phyloP scores from a whole-genome alignment of 1,139 yeast species.

The Torulaspora globosa region DNA sequence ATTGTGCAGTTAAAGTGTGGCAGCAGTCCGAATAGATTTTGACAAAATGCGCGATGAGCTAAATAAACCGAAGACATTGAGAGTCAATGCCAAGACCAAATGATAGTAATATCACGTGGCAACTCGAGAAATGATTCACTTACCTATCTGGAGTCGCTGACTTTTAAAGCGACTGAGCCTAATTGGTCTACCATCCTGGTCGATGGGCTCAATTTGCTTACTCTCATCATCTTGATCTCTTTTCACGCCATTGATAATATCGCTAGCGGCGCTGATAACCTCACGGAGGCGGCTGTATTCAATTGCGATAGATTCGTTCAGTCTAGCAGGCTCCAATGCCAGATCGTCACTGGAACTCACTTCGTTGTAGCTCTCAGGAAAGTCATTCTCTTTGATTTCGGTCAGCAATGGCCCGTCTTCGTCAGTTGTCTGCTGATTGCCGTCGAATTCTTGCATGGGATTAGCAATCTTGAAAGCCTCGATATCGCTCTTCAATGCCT shows the following conservation, averaged over 20 bases:
- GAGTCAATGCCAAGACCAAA: conserved; percentile 1
- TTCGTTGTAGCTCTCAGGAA: conserved; percentile 33
- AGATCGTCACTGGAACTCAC: conserved; percentile 36
- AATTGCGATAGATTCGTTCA: conserved; percentile 46
- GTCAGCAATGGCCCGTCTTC: conserved; percentile 34
- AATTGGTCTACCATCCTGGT: conserved; percentile 56
- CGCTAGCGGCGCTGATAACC: conserved; percentile 11
- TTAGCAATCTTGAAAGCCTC: conserved; percentile 24
- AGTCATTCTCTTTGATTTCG: conserved; percentile 43
- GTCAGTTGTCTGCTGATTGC: conserved; percentile 21
- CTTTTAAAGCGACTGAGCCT: conserved; percentile 67
- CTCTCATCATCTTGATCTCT: conserved; percentile 44
- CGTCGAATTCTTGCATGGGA: conserved; percentile 30
- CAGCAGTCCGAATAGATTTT: too few relatives aligned
- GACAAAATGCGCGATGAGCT: too few relatives aligned
- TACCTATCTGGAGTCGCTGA: conserved; percentile 41
- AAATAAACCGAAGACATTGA: neutral
- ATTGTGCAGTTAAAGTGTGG: neutral
- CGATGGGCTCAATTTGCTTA: conserved; percentile 65
- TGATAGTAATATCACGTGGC: conserved; percentile 7
- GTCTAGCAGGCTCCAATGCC: conserved; percentile 38
- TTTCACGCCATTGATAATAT: neutral
- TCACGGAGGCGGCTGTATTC: conserved; percentile 60
- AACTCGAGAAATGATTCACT: neutral
- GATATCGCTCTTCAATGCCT: conserved; percentile 38